Evolutionary conservation across 1,139 yeast species (phyloP).

Genomic region (Pichia sp.): DNA sequence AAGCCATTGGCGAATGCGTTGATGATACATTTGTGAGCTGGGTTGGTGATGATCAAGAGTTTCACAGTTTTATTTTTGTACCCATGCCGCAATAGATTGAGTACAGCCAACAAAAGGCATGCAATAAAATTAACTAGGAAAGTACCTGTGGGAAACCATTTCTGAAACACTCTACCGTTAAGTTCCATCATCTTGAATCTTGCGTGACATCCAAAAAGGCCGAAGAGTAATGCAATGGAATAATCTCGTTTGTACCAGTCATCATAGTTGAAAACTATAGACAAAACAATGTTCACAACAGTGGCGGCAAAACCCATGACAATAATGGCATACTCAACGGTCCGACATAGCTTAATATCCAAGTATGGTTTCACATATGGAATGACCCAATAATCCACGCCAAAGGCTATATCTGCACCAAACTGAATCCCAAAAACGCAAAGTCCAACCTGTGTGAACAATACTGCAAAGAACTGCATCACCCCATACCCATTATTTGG

Average conservation of each 20-base stretch:
- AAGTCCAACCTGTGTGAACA: slow-evolving; percentile 29
- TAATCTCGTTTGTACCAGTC: slow-evolving; percentile 47
- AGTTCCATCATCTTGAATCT: slow-evolving; percentile 53
- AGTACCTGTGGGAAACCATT: slow-evolving; percentile 64
- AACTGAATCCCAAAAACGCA: slow-evolving; percentile 35
- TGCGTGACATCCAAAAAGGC: slow-evolving; percentile 58
- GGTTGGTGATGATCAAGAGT: slow-evolving; percentile 27
- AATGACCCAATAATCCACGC: slow-evolving; percentile 4
- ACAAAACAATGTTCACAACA: slow-evolving; percentile 19
- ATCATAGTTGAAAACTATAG: slow-evolving; percentile 14
- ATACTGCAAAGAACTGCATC: slow-evolving; percentile 46
- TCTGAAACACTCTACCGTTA: slow-evolving; percentile 11
- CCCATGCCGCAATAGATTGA: slow-evolving; percentile 47
- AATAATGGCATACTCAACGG: slow-evolving; percentile 11
- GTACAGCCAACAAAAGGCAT: slow-evolving; percentile 43
- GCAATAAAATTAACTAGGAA: slow-evolving; percentile 59
- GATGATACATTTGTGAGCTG: slow-evolving; percentile 43
- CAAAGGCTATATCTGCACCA: slow-evolving; percentile 35
- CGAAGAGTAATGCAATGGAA: slow-evolving; percentile 50
- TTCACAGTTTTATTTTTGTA: slow-evolving; percentile 11
- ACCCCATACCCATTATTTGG: slow-evolving; percentile 75
- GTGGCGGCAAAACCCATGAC: slow-evolving; percentile 13
- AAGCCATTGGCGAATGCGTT: slow-evolving; percentile 59
- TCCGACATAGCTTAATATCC: background rate
- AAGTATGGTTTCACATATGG: slow-evolving; percentile 3